phyloP scores from a whole-genome alignment of 257 asterid species.

The Eustoma russellianum region DNA sequence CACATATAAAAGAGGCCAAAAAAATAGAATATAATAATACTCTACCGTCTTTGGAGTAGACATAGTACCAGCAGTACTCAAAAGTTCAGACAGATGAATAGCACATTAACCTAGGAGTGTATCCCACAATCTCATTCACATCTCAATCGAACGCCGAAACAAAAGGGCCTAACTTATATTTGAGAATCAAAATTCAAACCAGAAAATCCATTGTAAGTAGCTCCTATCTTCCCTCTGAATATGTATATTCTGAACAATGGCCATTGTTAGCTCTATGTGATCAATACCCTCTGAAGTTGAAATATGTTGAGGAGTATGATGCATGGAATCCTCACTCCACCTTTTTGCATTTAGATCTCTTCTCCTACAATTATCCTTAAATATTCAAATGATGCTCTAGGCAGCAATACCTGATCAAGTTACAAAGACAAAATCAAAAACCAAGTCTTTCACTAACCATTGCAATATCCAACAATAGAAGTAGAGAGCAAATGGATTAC shows the following conservation, averaged over 20 bases:
- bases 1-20: constrained; percentile 16
- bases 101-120: constrained; percentile 40
- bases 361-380: constrained; percentile 55
- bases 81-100: constrained; percentile 39
- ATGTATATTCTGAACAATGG: constrained; percentile 26
- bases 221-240: constrained; percentile 9
- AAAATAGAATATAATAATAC: constrained; percentile 30
- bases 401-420: constrained; percentile 72
- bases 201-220: constrained; percentile 28
- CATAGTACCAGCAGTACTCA: constrained; percentile 30
- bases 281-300: constrained; percentile 34
- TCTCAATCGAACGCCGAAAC: constrained; percentile 1
- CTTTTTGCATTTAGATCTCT: constrained; percentile 34
- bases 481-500: neutral
- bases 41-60: constrained; percentile 28
- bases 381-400: constrained; percentile 35
- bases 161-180: constrained; percentile 39
- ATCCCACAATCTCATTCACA: constrained; percentile 55
- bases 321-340: constrained; percentile 23
- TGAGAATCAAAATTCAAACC: constrained; percentile 34
- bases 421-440: constrained; percentile 5
- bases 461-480: neutral
- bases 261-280: constrained; percentile 44
- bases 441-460: neutral
- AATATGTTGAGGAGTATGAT: constrained; percentile 29